Base-by-base conservation (phyloP, 2,329 filamentous ascomycete genomes). In the Aspergillus pseudonomiae region DNA sequence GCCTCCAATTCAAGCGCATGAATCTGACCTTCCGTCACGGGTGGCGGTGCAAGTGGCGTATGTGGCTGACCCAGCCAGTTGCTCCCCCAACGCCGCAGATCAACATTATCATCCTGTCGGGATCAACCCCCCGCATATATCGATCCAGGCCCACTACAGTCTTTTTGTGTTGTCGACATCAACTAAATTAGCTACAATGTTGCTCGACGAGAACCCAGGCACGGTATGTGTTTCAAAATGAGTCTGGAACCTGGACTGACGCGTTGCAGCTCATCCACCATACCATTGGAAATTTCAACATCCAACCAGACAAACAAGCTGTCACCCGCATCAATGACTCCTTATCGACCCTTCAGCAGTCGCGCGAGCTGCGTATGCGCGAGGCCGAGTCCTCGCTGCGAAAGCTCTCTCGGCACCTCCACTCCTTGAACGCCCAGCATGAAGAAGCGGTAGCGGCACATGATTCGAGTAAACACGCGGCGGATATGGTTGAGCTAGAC, bases 271-370 rank as follows among this genome's bases (percentile, higher is more conserved):
- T 97, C 75, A 96, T 99, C 81, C 86, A 90, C 75, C 91, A 96
- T 81, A 97, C 94, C 48, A 91, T 96, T 73, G 86, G 89, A 72
- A 97, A 97, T 84, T 99, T 99, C 88, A 95, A 96, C 82, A 96
- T 94, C 73, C 84, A 87, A 24, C 92, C 92, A 12, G 95, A 99
- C 84, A 95, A 93, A 75, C 84, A 88, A 68, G 91, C 92, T 65
- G 87, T 98, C 24, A 84, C 89, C 24, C 93, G 95, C 75, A 91
- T 98, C 75, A 88, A 88, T 77, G 92, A 94, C 77, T 94, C 92
- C 1, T 86, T 97, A 59, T 86, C 88, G 10, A 91, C 91, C 0
- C 88, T 99, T n/a, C 87, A 92, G 71, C 89, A 93, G 74, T 91
- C 93, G 64, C 93, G 95, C 75, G 87, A 92, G 64, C 84, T 93